Conservation (phyloP, 2,329 filamentous ascomycete species). For the Mycocentrospora acerina region DNA sequence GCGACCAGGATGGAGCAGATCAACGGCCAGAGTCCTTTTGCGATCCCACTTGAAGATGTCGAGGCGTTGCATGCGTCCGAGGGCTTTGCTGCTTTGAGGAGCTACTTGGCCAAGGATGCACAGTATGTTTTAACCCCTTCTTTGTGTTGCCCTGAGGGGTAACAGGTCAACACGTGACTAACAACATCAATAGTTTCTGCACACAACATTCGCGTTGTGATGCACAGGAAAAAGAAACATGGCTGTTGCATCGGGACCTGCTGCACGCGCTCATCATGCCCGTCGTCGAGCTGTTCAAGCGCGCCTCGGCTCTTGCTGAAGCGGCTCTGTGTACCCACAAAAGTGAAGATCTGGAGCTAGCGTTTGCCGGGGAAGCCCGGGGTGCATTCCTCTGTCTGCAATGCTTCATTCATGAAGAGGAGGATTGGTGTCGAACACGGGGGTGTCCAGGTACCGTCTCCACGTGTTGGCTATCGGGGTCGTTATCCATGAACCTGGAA, state of each 20-base stretch:
- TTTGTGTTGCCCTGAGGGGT: slow-evolving; percentile 4
- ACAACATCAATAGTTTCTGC: slow-evolving; percentile 45
- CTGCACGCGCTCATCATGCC: slow-evolving; percentile 61
- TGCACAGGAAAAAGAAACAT: slow-evolving; percentile 39
- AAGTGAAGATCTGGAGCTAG: slow-evolving; percentile 57
- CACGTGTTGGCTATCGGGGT: too few species aligned
- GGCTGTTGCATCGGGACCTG: slow-evolving; percentile 59
- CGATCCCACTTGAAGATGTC: slow-evolving; percentile 46
- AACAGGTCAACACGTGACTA: too few species aligned
- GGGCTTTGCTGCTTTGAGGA: slow-evolving; percentile 47
- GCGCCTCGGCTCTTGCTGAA: slow-evolving; percentile 55
- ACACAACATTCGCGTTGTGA: slow-evolving; percentile 40
- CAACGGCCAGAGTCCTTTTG: slow-evolving; percentile 42
- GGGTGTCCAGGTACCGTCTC: slow-evolving; percentile 51
- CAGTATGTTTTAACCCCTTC: slow-evolving; percentile 35
- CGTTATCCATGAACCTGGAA: neutral
- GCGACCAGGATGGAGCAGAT: slow-evolving; percentile 8
- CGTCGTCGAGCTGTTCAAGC: slow-evolving; percentile 58
- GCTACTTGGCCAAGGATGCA: slow-evolving; percentile 44
- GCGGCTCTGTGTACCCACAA: slow-evolving; percentile 51
- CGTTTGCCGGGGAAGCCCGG: slow-evolving; percentile 58
- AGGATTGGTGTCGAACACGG: slow-evolving; percentile 58
- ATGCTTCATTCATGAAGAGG: slow-evolving; percentile 59
- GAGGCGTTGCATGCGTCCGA: slow-evolving; percentile 42
- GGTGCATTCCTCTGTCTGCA: slow-evolving; percentile 61